Base-by-base conservation (phyloP, 2,329 filamentous ascomycete genomes). In the Colletotrichum neosansevieriae region DNA sequence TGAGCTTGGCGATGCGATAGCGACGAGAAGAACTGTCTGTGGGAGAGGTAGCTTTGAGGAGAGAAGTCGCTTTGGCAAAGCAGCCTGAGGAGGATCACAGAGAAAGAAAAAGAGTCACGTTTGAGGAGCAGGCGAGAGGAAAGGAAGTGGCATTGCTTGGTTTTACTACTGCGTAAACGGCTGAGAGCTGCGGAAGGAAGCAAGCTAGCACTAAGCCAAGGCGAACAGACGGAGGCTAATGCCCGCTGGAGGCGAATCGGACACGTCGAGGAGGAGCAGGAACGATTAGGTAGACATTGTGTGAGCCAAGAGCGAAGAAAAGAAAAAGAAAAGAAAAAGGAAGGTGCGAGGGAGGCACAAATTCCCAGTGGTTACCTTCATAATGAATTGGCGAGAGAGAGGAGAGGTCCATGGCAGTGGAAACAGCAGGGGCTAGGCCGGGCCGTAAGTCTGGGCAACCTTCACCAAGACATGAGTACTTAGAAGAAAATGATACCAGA, bases 1-100 rank as follows among this genome's bases (percentile, higher is more conserved):
- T 36, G n/a, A 15, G 21, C 12, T 11, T 19, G 42, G 57, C 42
- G 40, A 59, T 50, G 45, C 57, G 57, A 50, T 49, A 59, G 44
- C 44, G 57, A 59, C 42, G 40, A 45, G 15, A 13, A 24, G 38
- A 44, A 13, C 24, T 42, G 29, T 1, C 21, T 21, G 21, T 21
- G 17, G 11, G 24, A 47, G 0, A 47, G 15, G 11, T n/a, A 36
- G 56, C 5, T 29, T 19, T 29, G 42, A 1, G 24, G 6, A 29
- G 6, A 29, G 24, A 29, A 29, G 24, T 6, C 5, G 24, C 24
- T 29, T 29, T 6, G 24, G 24, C 24, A 6, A 6, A 38, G 12
- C 3, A 13, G 36, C 12, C 12, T 2, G 36, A 11, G 36, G 36
- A 38, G 36, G 9, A 29, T 29, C 24, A 29, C 24, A 13, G 36